These are phyloP conservation scores for Rhizophora mangle DNA, from an alignment of 345 rosid species.

Conservation along the genomic window DNA sequence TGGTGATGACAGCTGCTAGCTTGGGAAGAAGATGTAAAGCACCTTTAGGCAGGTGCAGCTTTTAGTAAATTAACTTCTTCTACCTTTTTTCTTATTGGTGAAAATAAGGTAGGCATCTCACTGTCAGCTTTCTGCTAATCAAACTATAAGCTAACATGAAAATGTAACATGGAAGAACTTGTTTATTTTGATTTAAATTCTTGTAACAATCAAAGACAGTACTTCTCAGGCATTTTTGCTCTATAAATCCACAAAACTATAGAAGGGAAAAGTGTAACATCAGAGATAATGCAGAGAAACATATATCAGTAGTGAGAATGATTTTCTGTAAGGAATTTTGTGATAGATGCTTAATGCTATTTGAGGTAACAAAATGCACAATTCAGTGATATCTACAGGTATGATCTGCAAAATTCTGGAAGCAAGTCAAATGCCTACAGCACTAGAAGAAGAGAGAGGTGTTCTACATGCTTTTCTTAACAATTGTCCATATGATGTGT, in stretches of 20 bases:
- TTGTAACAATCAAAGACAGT: neutral
- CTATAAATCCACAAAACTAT: neutral
- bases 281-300: neutral
- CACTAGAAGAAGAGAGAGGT: neutral
- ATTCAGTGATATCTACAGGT: neutral
- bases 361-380: neutral
- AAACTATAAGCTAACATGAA: neutral
- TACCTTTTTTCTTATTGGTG: neutral
- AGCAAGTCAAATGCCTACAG: neutral
- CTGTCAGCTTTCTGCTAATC: too few species aligned
- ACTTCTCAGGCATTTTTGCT: neutral
- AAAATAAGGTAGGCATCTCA: neutral
- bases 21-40: constrained; percentile 10
- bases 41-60: neutral
- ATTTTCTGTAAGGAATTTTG: neutral
- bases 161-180: neutral
- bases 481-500: neutral
- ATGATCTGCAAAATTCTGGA: neutral
- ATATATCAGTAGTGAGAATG: neutral
- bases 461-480: neutral
- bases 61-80: neutral
- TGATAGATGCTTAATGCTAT: neutral
- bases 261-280: neutral
- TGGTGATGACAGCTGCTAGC: constrained; percentile 1
- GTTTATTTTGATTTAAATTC: neutral